These are phyloP conservation scores for Centella asiatica DNA, from an alignment of 129 eudicot genomes.

Conservation along the genomic window DNA sequence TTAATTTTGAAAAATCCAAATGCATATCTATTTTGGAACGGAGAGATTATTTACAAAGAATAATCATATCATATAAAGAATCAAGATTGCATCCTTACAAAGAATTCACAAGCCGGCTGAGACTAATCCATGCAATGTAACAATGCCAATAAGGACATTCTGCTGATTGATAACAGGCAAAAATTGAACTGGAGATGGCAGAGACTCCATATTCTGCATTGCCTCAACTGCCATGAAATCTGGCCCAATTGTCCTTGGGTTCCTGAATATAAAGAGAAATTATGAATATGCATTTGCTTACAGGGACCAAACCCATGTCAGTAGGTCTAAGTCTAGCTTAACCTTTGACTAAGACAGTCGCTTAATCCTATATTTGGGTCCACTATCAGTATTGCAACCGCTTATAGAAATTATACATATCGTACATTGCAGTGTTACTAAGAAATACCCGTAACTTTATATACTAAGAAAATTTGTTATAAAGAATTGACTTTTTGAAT, in stretches of 20 bases:
- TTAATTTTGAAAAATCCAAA: no score
- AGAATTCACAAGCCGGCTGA: conserved; percentile 79
- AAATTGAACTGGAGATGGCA: conserved; percentile 94
- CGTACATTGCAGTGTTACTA: no score
- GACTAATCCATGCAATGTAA: conserved; percentile 85
- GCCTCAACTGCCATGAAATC: conserved; percentile 99
- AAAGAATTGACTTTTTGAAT: no score
- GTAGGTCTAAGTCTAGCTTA: no score
- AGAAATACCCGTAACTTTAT: no score
- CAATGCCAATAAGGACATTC: conserved; percentile 63
- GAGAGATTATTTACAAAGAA: not conserved
- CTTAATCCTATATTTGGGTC: no score
- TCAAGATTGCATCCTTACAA: not conserved
- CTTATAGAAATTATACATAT: no score
- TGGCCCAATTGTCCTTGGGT: conserved; percentile 73
- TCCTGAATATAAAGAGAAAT: conserved; percentile 33
- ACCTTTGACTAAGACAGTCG: no score
- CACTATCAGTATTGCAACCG: no score
- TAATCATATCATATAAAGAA: conserved; percentile 1
- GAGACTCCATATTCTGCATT: conserved; percentile 96
- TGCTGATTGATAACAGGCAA: conserved; percentile 68
- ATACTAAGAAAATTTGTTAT: no score
- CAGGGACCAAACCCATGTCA: not conserved
- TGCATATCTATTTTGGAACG: no score
- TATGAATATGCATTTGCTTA: not conserved